Percentiles rank a stretch among this genome's conserved stretches.
Evolutionary conservation across 352 stramenopile genomes (phyloP).

Genomic region (Phytophthora megakarya): DNA sequence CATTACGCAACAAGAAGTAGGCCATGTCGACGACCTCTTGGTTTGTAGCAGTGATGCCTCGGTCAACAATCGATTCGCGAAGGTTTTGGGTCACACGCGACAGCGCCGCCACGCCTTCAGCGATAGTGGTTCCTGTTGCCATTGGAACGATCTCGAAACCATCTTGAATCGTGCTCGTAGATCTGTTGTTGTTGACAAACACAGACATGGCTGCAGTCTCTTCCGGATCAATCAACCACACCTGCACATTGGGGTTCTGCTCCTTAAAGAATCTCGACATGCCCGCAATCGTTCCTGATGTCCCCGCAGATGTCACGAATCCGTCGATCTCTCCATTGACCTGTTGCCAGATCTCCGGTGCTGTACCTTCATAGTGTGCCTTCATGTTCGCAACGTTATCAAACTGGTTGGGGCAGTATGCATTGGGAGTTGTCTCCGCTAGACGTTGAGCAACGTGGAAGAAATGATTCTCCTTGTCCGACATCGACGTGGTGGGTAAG

Average conservation of each 20-base stretch:
- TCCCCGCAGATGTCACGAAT: slow-evolving; percentile 90
- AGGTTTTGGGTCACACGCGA: slow-evolving; percentile 94
- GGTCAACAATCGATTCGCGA: slow-evolving; percentile 88
- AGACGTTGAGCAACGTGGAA: slow-evolving; percentile 73
- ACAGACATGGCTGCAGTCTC: slow-evolving; percentile 86
- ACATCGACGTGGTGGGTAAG: slow-evolving; percentile 61
- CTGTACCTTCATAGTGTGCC: slow-evolving; percentile 78
- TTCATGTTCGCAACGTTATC: slow-evolving; percentile 79
- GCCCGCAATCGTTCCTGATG: slow-evolving; percentile 93
- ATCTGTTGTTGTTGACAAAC: slow-evolving; percentile 73
- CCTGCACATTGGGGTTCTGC: slow-evolving; percentile 53
- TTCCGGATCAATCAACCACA: slow-evolving; percentile 82
- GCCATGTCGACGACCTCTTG: slow-evolving; percentile 95
- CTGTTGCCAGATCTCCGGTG: slow-evolving; percentile 90
- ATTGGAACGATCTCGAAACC: slow-evolving; percentile 91
- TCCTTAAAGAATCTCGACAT: slow-evolving; percentile 94
- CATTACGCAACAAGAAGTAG: slow-evolving; percentile 88
- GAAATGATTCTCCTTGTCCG: slow-evolving; percentile 73
- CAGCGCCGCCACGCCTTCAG: slow-evolving; percentile 93
- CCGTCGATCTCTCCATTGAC: slow-evolving; percentile 90
- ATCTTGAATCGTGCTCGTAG: slow-evolving; percentile 76
- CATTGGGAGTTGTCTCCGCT: slow-evolving; percentile 37
- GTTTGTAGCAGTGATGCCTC: slow-evolving; percentile 91
- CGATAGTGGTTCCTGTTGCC: slow-evolving; percentile 86
- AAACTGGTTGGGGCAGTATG: slow-evolving; percentile 74